Conservation (phyloP, 768 basidiomycete species). For the Termitomyces heimii region DNA sequence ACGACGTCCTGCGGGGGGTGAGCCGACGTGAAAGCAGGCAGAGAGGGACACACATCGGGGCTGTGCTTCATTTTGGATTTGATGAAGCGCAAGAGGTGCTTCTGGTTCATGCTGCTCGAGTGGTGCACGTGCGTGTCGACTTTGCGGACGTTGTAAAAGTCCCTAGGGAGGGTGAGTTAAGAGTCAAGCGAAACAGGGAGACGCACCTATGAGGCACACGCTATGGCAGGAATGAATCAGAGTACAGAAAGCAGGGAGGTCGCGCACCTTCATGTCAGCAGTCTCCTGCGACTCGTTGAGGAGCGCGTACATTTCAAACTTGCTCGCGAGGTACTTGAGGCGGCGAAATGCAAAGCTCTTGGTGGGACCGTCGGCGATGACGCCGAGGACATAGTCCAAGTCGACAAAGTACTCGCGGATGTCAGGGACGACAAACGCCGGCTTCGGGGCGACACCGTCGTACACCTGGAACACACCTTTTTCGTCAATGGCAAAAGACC, state of each 20-base stretch:
- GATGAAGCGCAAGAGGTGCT: conserved; percentile 96
- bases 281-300: conserved; percentile 93
- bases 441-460: conserved; percentile 31
- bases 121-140: conserved; percentile 99
- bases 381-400: conserved; percentile 83
- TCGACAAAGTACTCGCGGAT: conserved; percentile 96
- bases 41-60: conserved; percentile 50
- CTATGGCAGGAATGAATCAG: not conserved
- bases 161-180: conserved; percentile 42
- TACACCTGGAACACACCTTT: conserved; percentile 92
- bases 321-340: conserved; percentile 86
- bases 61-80: conserved; percentile 96
- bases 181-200: conserved; percentile 42
- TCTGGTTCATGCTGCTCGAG: conserved; percentile 99
- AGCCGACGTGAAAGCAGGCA: not conserved
- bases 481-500: conserved; percentile 71
- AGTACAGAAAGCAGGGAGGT: not conserved
- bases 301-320: conserved; percentile 90
- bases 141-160: conserved; percentile 97
- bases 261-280: conserved; percentile 89
- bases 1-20: conserved; percentile 72
- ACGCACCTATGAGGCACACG: not conserved
- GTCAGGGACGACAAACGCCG: conserved; percentile 72
- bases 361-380: conserved; percentile 92
- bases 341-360: conserved; percentile 94